Conservation (phyloP, 257 asterid species). For the Salvia miltiorrhiza region DNA sequence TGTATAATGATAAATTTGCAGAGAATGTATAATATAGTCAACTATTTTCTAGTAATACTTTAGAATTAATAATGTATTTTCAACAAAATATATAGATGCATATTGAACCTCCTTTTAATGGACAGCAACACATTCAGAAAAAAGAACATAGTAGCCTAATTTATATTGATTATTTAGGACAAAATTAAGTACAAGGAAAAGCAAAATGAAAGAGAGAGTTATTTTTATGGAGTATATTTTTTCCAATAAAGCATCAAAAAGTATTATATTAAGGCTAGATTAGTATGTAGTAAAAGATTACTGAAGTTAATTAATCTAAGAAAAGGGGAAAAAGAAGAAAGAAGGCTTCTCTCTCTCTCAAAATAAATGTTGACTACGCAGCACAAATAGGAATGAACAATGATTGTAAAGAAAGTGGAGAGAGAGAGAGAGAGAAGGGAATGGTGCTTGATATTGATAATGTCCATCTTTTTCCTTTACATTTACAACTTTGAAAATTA, state of each 20-base stretch:
- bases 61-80: too few species aligned
- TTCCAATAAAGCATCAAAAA: neutral
- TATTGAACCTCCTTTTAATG: neutral
- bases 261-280: neutral
- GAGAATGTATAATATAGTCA: too few species aligned
- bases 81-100: too few species aligned
- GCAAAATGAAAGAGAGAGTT: neutral
- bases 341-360: neutral
- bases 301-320: neutral
- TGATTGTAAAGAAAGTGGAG: constrained; percentile 23
- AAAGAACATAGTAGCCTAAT: too few species aligned
- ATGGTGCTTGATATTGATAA: constrained; percentile 5
- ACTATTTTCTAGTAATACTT: too few species aligned
- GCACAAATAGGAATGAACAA: neutral
- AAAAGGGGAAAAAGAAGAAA: neutral
- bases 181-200: neutral
- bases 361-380: neutral
- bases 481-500: neutral
- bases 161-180: too few species aligned
- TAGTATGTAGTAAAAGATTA: neutral
- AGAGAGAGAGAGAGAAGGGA: neutral
- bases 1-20: too few species aligned
- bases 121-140: neutral
- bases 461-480: neutral
- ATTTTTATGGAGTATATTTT: too few species aligned